phyloP scores from a whole-genome alignment of 148 eudicot genomes.

The Silene latifolia region DNA sequence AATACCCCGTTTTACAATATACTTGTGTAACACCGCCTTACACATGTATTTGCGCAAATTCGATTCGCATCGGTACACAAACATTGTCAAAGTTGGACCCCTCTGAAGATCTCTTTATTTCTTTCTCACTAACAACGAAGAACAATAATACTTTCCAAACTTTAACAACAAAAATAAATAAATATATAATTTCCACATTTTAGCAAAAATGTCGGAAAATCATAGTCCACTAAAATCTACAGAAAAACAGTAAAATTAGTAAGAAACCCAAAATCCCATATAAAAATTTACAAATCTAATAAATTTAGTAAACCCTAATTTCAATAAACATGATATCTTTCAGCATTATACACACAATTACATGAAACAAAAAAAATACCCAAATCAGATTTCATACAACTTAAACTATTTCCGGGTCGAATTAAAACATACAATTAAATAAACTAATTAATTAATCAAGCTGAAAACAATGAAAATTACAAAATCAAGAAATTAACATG shows the following conservation, averaged over 20 bases:
- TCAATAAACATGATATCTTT: not conserved
- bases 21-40: no score
- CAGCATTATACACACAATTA: not conserved
- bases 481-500: not conserved
- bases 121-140: not conserved
- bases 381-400: not conserved
- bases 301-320: slow-evolving; percentile 16
- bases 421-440: slow-evolving; percentile 5
- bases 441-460: slow-evolving; percentile 3
- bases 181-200: not conserved
- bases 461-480: slow-evolving; percentile 9
- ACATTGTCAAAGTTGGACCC: slow-evolving; percentile 2
- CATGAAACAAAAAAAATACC: not conserved
- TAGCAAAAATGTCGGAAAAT: slow-evolving; percentile 10
- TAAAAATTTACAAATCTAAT: slow-evolving; percentile 8
- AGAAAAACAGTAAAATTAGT: not conserved
- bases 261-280: not conserved
- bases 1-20: no score
- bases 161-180: not conserved
- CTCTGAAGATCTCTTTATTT: not conserved
- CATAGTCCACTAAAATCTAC: not conserved
- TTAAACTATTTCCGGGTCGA: slow-evolving; percentile 7
- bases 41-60: no score
- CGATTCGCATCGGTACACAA: no score
- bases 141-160: not conserved